These are phyloP conservation scores for Nakaseomyces delphensis DNA, from an alignment of 1,139 yeast genomes.

Conservation along the genomic window DNA sequence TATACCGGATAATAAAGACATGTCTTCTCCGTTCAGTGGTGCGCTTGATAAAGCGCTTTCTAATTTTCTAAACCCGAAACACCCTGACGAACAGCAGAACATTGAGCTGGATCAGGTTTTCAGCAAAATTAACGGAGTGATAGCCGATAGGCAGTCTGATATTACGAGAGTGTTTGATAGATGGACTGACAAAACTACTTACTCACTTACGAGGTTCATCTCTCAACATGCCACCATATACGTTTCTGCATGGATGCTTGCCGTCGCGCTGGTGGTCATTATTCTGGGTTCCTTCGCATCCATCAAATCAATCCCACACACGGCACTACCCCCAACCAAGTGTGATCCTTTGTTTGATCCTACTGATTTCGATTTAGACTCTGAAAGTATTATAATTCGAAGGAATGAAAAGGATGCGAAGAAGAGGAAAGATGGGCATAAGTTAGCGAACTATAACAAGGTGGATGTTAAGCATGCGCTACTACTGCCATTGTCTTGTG, in stretches of 20 bases:
- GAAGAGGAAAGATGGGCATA: slow-evolving; percentile 9
- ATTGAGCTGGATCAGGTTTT: not conserved
- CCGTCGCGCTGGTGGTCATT: slow-evolving; percentile 7
- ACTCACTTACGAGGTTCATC: not conserved
- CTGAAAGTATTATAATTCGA: slow-evolving; percentile 14
- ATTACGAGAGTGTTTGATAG: slow-evolving; percentile 3
- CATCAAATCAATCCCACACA: slow-evolving; percentile 20
- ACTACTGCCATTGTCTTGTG: slow-evolving; percentile 16
- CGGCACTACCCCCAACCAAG: slow-evolving; percentile 24
- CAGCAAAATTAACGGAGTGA: not conserved
- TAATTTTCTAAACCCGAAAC: not conserved
- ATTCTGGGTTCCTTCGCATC: slow-evolving; percentile 19
- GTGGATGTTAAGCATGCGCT: slow-evolving; percentile 17
- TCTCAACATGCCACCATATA: not conserved
- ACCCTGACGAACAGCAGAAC: not conserved
- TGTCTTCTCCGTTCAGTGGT: slow-evolving; percentile 3
- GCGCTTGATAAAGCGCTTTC: not conserved
- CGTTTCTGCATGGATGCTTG: slow-evolving; percentile 1
- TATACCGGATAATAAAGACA: not conserved
- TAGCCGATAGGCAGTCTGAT: slow-evolving; percentile 1
- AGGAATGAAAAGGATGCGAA: slow-evolving; percentile 10
- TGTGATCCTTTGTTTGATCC: slow-evolving; percentile 22
- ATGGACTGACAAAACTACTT: slow-evolving; percentile 2
- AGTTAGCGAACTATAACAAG: slow-evolving; percentile 3
- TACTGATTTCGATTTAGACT: slow-evolving; percentile 19